These are phyloP conservation scores for Boletus mariae DNA, from an alignment of 1,284 basidiomycete genomes.

Conservation along the genomic window DNA sequence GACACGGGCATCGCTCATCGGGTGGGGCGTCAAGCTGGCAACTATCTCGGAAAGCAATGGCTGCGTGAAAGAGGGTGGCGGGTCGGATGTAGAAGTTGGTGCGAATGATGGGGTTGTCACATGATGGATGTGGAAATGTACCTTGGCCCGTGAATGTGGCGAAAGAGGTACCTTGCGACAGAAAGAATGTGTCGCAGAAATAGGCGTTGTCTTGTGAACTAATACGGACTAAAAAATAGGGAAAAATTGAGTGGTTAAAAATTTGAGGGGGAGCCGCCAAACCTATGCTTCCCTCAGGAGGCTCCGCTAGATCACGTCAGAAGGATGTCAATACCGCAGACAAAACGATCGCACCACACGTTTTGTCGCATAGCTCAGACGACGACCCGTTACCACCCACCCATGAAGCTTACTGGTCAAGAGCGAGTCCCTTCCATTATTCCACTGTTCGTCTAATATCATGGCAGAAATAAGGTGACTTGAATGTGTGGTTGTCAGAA, in stretches of 20 bases:
- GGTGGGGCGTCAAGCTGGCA: not conserved
- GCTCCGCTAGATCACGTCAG: conserved; percentile 7
- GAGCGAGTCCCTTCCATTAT: conserved; percentile 10
- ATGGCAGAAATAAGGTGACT: conserved; percentile 17
- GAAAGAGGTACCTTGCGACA: conserved; percentile 1
- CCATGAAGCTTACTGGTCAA: conserved; percentile 3
- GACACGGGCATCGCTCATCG: not conserved
- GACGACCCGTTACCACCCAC: conserved; percentile 7
- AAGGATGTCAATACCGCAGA: conserved; percentile 13
- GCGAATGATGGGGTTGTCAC: conserved; percentile 1
- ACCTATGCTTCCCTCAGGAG: not conserved
- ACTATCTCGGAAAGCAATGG: not conserved
- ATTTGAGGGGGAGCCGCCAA: not conserved
- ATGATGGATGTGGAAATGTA: conserved; percentile 7
- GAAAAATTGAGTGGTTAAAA: not conserved
- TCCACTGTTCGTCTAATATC: conserved; percentile 11
- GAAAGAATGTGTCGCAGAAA: not conserved
- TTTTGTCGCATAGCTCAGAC: conserved; percentile 9
- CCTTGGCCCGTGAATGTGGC: conserved; percentile 1
- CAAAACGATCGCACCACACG: conserved; percentile 18
- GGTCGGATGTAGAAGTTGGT: conserved; percentile 1
- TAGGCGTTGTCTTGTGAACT: conserved; percentile 2
- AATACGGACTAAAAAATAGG: not conserved
- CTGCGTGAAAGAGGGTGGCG: conserved; percentile 3
- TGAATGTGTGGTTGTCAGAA: conserved; percentile 16